phyloP scores from a whole-genome alignment of 257 asterid genomes.

The Fraxinus pennsylvanica region DNA sequence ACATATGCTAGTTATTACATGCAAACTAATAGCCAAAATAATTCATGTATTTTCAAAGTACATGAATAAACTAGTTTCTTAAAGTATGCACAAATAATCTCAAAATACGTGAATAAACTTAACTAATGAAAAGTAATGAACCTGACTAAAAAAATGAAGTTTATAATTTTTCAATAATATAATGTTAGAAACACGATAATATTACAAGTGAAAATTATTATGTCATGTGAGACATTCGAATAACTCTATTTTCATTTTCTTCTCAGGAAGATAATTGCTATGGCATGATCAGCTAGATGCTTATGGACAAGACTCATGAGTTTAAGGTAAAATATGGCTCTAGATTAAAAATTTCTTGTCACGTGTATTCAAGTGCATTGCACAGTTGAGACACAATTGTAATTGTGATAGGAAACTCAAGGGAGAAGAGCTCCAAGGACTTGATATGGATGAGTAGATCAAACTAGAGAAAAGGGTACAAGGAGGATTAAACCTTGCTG shows the following conservation, averaged over 20 bases:
- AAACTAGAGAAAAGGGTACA: slow-evolving; percentile 66
- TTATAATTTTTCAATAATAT: too few relatives aligned
- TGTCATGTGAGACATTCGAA: not conserved
- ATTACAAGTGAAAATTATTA: too few relatives aligned
- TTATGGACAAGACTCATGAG: slow-evolving; percentile 43
- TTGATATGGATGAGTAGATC: slow-evolving; percentile 54
- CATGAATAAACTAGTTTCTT: too few relatives aligned
- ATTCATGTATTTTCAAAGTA: too few relatives aligned
- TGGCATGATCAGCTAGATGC: slow-evolving; percentile 44
- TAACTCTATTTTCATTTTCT: not conserved
- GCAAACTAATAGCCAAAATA: too few relatives aligned
- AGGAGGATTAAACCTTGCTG: slow-evolving; percentile 53
- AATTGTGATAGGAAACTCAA: slow-evolving; percentile 47
- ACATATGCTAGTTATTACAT: too few relatives aligned
- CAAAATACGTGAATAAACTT: too few relatives aligned
- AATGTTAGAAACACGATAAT: too few relatives aligned
- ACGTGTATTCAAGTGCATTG: not conserved
- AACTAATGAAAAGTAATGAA: too few relatives aligned
- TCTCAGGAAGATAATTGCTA: slow-evolving; percentile 34
- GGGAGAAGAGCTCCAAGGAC: slow-evolving; percentile 79
- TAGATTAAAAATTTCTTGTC: not conserved
- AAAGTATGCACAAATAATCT: too few relatives aligned
- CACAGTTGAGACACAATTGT: not conserved
- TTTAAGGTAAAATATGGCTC: slow-evolving; percentile 49
- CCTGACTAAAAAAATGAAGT: too few relatives aligned